Percentiles rank a stretch among this genome's conserved stretches.
These are phyloP conservation scores for Escovopsis sp. DNA, from an alignment of 2,329 filamentous ascomycete genomes.

Conservation along the genomic window DNA sequence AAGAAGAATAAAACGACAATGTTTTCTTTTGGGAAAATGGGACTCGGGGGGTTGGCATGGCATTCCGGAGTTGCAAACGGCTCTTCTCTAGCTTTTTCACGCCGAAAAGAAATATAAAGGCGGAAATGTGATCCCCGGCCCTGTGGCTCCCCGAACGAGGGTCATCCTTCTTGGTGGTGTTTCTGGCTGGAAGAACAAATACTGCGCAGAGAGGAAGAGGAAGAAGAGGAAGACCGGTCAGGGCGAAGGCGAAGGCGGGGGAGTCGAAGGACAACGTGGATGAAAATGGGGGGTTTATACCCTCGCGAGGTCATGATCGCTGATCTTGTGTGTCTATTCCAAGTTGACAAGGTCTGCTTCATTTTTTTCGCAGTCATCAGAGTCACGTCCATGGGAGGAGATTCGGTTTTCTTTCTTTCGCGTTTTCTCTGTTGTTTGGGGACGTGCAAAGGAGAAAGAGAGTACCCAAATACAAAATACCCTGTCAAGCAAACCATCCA, in stretches of 20 bases:
- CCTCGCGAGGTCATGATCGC: constrained; percentile 6
- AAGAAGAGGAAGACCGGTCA: neutral
- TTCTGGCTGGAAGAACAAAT: constrained; percentile 1
- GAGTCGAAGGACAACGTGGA: too few relatives aligned
- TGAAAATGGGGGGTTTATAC: too few relatives aligned
- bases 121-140: constrained; percentile 19
- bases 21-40: constrained; percentile 24
- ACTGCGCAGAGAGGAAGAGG: neutral
- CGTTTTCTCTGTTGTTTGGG: too few relatives aligned
- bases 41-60: constrained; percentile 26
- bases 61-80: constrained; percentile 32
- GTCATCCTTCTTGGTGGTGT: neutral
- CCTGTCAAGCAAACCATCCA: constrained; percentile 15
- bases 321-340: constrained; percentile 4
- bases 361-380: constrained; percentile 1
- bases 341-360: constrained; percentile 3
- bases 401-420: too few relatives aligned
- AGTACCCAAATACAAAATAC: constrained; percentile 13
- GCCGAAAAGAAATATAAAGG: constrained; percentile 18
- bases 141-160: constrained; percentile 10
- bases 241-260: too few relatives aligned
- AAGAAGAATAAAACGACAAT: constrained; percentile 16
- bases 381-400: constrained; percentile 3
- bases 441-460: too few relatives aligned
- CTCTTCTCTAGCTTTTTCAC: constrained; percentile 29